These are phyloP conservation scores for Aspergillus sp. DNA, from an alignment of 2,329 filamentous ascomycete species.

Conservation along the genomic window DNA sequence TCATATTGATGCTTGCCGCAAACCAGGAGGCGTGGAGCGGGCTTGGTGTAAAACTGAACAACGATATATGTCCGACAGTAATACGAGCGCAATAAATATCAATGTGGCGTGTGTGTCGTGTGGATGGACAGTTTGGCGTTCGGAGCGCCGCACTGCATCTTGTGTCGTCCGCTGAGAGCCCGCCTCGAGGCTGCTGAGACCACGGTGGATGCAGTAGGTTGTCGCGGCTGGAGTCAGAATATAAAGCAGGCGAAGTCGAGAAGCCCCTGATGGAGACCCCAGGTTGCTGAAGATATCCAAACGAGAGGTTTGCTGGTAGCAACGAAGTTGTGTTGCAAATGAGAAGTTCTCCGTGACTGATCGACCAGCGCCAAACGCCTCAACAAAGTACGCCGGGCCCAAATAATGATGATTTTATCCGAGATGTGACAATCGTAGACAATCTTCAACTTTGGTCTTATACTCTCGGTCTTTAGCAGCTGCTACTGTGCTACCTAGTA, in stretches of 20 bases:
- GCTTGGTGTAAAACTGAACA: not conserved
- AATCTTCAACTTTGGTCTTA: too few relatives aligned
- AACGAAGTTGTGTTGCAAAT: not conserved
- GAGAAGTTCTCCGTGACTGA: not conserved
- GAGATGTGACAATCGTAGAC: too few relatives aligned
- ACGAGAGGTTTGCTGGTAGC: not conserved
- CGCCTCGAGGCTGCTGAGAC: slow-evolving; percentile 23
- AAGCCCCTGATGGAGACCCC: not conserved
- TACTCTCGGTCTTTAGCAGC: too few relatives aligned
- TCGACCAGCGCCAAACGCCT: too few relatives aligned
- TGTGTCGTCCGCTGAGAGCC: slow-evolving; percentile 13
- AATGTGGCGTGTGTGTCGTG: slow-evolving; percentile 24
- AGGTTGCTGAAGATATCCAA: not conserved
- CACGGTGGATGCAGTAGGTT: slow-evolving; percentile 21
- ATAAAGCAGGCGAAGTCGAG: slow-evolving; percentile 8
- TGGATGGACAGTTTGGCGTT: slow-evolving; percentile 14
- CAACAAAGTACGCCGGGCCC: too few relatives aligned
- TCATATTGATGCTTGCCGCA: not conserved
- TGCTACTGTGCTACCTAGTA: too few relatives aligned
- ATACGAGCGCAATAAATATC: slow-evolving; percentile 27
- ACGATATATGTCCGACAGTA: slow-evolving; percentile 6
- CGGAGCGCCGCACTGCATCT: slow-evolving; percentile 21
- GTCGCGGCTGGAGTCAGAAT: slow-evolving; percentile 14
- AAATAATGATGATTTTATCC: too few relatives aligned
- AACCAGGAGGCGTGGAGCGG: too few relatives aligned